These are phyloP conservation scores for Chaetomium cochliodes DNA, from an alignment of 495 filamentous ascomycete species.

Conservation along the genomic window DNA sequence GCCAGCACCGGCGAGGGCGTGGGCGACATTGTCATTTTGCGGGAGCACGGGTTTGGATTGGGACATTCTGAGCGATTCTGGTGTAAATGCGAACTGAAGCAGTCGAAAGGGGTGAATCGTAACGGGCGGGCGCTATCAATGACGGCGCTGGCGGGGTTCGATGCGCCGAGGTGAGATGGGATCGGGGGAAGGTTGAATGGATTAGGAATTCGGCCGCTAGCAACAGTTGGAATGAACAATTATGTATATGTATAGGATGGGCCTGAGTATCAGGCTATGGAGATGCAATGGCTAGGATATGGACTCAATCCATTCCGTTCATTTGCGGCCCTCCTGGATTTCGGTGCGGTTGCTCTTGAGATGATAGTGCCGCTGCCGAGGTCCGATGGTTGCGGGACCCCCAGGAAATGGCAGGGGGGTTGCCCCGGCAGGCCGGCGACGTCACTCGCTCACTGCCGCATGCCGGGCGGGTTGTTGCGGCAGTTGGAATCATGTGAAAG, in stretches of 20 bases:
- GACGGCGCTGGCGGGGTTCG: not conserved
- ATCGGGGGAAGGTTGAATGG: not conserved
- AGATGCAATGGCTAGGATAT: not conserved
- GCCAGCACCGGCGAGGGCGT: constrained; percentile 82
- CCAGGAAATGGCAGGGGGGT: constrained; percentile 13
- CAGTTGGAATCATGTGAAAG: constrained; percentile 25
- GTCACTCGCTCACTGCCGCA: constrained; percentile 21
- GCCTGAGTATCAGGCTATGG: not conserved
- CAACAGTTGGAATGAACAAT: not conserved
- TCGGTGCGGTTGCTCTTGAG: constrained; percentile 14
- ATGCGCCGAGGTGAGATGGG: not conserved
- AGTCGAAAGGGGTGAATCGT: not conserved
- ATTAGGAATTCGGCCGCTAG: not conserved
- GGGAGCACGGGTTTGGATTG: constrained; percentile 51
- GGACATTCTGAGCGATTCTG: constrained; percentile 32
- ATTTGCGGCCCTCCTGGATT: constrained; percentile 6
- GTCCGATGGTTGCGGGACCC: constrained; percentile 31
- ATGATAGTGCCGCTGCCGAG: constrained; percentile 29
- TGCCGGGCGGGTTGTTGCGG: constrained; percentile 18
- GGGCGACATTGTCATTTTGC: constrained; percentile 87
- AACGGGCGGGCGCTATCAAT: not conserved
- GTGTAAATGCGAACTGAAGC: not conserved
- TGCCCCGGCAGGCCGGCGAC: constrained; percentile 19
- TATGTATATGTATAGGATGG: not conserved
- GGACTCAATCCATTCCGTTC: not conserved